phyloP scores from a whole-genome alignment of 116 monocot species.

The Thalassia testudinum region DNA sequence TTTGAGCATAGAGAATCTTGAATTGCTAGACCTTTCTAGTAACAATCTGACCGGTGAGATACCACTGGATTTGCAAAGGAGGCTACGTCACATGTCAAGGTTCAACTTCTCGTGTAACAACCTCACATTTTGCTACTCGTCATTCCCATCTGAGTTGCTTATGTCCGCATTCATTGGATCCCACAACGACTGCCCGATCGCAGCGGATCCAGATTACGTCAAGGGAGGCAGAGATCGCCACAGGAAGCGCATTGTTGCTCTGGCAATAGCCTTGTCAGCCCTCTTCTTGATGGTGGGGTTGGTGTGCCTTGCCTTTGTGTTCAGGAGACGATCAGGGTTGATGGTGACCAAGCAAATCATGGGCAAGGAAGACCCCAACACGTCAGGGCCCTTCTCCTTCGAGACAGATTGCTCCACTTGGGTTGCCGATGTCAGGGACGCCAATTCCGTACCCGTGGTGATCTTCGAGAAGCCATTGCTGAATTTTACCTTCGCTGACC shows the following conservation, averaged over 20 bases:
- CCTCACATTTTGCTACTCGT: conserved; percentile 34
- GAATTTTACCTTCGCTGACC: conserved; percentile 53
- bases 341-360: conserved; percentile 31
- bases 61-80: conserved; percentile 23
- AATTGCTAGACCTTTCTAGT: conserved; percentile 7
- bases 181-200: conserved; percentile 44
- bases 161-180: conserved; percentile 40
- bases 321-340: conserved; percentile 14
- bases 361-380: conserved; percentile 9
- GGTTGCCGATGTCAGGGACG: conserved; percentile 49
- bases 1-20: neutral
- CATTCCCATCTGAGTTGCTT: conserved; percentile 16
- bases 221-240: conserved; percentile 4
- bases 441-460: conserved; percentile 41
- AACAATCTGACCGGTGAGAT: conserved; percentile 68
- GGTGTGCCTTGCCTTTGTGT: conserved; percentile 18
- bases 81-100: conserved; percentile 18
- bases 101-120: conserved; percentile 78
- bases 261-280: conserved; percentile 26
- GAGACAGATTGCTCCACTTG: conserved; percentile 51
- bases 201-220: conserved; percentile 25
- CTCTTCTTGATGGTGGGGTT: conserved; percentile 25
- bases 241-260: conserved; percentile 15
- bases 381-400: conserved; percentile 41
- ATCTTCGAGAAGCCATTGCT: conserved; percentile 73